phyloP scores from a whole-genome alignment of 164 flowering plant species.

The Protea cynaroides region DNA sequence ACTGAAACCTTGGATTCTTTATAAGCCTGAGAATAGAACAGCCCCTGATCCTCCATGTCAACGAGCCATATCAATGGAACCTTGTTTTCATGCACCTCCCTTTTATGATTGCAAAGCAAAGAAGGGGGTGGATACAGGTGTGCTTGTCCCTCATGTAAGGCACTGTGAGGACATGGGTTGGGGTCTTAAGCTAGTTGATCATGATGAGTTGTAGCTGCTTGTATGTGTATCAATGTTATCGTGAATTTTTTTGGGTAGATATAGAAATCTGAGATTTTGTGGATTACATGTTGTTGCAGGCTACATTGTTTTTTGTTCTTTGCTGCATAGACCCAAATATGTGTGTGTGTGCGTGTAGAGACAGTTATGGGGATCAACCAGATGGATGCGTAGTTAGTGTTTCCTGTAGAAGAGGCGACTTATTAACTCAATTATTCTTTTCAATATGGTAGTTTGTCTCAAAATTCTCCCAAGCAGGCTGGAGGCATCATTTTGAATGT shows the following conservation, averaged over 20 bases:
- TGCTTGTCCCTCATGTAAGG: constrained; percentile 69
- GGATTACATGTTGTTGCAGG: background rate
- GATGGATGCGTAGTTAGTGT: too few species aligned
- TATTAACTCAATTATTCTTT: too few species aligned
- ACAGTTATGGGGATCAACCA: too few species aligned
- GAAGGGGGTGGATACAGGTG: constrained; percentile 60
- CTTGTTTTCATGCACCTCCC: constrained; percentile 93
- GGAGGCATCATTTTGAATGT: too few species aligned
- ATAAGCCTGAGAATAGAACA: constrained; percentile 62
- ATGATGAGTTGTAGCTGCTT: constrained; percentile 19
- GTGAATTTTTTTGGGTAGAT: background rate
- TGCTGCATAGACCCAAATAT: too few species aligned
- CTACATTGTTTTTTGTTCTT: background rate
- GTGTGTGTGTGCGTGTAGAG: too few species aligned
- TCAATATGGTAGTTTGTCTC: too few species aligned
- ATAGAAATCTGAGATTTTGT: background rate
- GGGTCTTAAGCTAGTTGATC: constrained; percentile 71
- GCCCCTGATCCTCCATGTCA: constrained; percentile 72
- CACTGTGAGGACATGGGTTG: constrained; percentile 87
- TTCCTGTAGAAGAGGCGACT: too few species aligned
- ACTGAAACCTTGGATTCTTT: constrained; percentile 71
- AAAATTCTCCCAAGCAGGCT: too few species aligned
- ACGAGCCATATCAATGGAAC: constrained; percentile 80
- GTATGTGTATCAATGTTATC: background rate
- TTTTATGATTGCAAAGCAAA: constrained; percentile 79